A percentile compares a stretch with the other conserved stretches of the same genome.
Conservation (phyloP, 164 flowering plant genomes). For the Magnolia sinica region DNA sequence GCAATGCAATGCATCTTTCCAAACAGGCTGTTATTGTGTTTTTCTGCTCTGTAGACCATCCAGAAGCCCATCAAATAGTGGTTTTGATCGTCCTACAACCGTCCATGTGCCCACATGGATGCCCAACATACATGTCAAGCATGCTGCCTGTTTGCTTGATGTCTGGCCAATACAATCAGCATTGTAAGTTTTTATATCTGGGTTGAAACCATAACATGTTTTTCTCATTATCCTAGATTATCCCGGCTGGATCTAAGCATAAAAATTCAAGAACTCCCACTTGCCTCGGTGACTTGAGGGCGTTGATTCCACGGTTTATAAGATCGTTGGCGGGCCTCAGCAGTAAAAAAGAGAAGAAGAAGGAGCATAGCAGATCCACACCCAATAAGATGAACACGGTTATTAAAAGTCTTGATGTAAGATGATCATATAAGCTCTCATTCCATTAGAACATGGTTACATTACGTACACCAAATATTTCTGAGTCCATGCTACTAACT, state of each 20-base stretch:
- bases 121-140: background rate
- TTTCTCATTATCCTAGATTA: background rate
- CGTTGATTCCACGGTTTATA: constrained; percentile 24
- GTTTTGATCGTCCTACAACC: background rate
- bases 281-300: constrained; percentile 27
- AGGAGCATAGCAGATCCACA: constrained; percentile 15
- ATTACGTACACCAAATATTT: background rate
- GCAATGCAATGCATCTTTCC: too few species aligned
- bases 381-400: constrained; percentile 19
- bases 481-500: background rate
- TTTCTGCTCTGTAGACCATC: background rate
- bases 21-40: background rate
- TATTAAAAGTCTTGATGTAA: constrained; percentile 32
- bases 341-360: constrained; percentile 23
- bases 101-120: background rate
- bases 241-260: constrained; percentile 1
- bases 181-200: too few species aligned
- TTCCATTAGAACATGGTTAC: background rate
- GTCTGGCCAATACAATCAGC: too few species aligned
- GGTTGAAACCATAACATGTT: background rate
- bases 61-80: background rate
- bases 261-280: constrained; percentile 16
- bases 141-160: too few species aligned
- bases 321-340: constrained; percentile 13
- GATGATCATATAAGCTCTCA: background rate